Evolutionary conservation across 2,329 filamentous ascomycete genomes (phyloP).

Genomic region (Pseudogymnoascus pannorum): DNA sequence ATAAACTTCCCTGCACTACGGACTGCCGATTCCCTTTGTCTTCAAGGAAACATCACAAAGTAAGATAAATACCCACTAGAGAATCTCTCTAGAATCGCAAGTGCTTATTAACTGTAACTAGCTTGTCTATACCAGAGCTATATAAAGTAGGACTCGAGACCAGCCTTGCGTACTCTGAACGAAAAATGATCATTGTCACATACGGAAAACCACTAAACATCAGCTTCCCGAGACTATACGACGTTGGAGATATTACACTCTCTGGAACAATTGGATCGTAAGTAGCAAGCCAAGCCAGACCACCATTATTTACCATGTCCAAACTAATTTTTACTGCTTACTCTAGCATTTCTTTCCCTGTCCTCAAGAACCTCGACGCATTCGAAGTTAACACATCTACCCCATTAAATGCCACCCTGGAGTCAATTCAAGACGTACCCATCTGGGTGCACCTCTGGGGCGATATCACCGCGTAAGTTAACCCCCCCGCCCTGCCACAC

Average conservation of each 20-base stretch:
- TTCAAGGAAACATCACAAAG: background rate
- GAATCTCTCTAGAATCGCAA: background rate
- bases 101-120: background rate
- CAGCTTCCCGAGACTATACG: slow-evolving; percentile 11
- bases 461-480: background rate
- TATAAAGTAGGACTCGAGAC: background rate
- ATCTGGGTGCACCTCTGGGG: background rate
- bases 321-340: background rate
- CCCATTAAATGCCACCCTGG: background rate
- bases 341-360: background rate
- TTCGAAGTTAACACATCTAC: background rate
- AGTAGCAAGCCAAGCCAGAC: background rate
- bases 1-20: background rate
- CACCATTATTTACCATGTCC: too few relatives aligned
- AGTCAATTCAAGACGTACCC: background rate
- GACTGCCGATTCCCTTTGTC: background rate
- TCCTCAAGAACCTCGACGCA: background rate
- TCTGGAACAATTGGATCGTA: background rate
- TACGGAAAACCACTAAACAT: background rate
- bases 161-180: background rate
- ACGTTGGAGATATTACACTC: background rate
- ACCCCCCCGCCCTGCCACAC: background rate
- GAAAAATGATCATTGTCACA: background rate
- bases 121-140: background rate
- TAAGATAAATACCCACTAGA: too few relatives aligned